Evolutionary conservation across 176 grass and related monocot species (phyloP).

Genomic region (Musa acuminata): DNA sequence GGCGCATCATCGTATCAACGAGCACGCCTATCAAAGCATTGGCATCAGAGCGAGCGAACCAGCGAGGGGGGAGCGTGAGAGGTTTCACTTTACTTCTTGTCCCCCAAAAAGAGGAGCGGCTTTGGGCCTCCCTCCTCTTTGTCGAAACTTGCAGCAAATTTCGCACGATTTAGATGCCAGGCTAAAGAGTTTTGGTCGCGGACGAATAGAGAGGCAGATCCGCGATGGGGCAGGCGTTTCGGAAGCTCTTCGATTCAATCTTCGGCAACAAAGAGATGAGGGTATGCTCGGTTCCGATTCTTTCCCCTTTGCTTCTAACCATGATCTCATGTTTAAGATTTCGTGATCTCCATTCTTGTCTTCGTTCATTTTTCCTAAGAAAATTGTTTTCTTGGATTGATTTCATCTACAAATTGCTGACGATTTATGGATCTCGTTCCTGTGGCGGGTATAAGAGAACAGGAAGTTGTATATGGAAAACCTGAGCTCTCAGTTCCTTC

Average conservation of each 20-base stretch:
- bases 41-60: too few relatives aligned
- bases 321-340: neutral
- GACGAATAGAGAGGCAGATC: neutral
- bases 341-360: neutral
- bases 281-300: slow-evolving; percentile 24
- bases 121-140: neutral
- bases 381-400: neutral
- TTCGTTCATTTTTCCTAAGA: neutral
- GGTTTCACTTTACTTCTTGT: neutral
- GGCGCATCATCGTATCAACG: neutral
- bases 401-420: neutral
- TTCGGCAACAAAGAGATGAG: slow-evolving; percentile 94
- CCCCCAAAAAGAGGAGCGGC: neutral
- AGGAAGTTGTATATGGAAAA: too few relatives aligned
- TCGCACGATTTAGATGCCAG: neutral
- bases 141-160: neutral
- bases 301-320: neutral
- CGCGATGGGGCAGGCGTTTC: slow-evolving; percentile 79
- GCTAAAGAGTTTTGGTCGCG: neutral
- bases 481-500: too few relatives aligned
- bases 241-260: slow-evolving; percentile 80
- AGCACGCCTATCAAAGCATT: neutral
- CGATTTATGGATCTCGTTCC: neutral
- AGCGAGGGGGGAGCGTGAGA: neutral
- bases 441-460: neutral